phyloP scores from a whole-genome alignment of 2,329 filamentous ascomycete species.

The Zymoseptoria ardabiliae region DNA sequence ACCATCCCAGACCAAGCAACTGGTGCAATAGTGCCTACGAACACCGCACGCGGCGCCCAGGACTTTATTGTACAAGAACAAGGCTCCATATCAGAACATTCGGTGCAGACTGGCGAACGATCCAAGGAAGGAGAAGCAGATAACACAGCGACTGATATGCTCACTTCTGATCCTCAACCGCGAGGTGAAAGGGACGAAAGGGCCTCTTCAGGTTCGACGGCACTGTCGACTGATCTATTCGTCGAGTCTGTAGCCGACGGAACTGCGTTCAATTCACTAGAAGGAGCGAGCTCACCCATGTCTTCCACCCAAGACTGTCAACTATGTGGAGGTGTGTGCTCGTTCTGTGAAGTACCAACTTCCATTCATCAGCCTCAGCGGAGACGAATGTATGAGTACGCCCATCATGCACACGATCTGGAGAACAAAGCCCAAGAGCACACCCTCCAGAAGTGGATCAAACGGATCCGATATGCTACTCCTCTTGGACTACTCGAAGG shows the following conservation, averaged over 20 bases:
- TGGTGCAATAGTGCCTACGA: background rate
- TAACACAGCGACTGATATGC: background rate
- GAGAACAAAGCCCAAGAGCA: background rate
- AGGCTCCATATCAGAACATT: background rate
- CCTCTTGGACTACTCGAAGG: background rate
- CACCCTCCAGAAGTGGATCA: background rate
- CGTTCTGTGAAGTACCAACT: background rate
- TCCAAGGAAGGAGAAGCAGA: background rate
- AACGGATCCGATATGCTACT: background rate
- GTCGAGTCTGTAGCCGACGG: background rate
- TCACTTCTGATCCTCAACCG: background rate
- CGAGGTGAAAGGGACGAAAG: background rate
- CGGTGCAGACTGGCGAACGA: background rate
- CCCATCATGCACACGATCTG: background rate
- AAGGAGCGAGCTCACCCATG: background rate
- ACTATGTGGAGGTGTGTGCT: background rate
- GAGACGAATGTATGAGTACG: background rate
- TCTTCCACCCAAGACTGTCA: background rate
- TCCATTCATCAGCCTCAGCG: background rate
- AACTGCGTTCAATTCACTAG: background rate
- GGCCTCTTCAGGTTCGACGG: background rate
- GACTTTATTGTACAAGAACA: background rate
- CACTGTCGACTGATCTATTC: background rate
- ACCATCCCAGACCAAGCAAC: background rate
- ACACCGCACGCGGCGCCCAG: background rate